phyloP scores from a whole-genome alignment of 805 yeast species.

The Nematodospora valgi region DNA sequence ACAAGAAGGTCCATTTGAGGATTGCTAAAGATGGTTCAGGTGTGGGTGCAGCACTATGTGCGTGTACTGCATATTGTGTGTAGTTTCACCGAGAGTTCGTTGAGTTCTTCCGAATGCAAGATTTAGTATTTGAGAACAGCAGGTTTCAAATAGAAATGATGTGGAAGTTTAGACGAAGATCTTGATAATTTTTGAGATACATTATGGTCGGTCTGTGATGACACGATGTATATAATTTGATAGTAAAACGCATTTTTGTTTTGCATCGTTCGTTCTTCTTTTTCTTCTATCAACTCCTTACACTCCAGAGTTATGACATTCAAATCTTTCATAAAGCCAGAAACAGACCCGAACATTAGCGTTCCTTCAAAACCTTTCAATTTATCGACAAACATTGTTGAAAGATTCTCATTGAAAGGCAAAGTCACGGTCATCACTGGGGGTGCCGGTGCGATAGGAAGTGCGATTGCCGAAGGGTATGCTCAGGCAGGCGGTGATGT shows the following conservation, averaged over 20 bases:
- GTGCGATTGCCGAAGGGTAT: conserved; percentile 32
- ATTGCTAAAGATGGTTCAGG: conserved; percentile 96
- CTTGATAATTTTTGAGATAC: no score
- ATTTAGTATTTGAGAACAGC: neutral
- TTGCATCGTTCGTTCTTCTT: neutral
- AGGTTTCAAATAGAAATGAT: no score
- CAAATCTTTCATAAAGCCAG: conserved; percentile 12
- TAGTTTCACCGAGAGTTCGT: neutral
- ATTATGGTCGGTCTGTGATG: no score
- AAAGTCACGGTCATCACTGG: conserved; percentile 37
- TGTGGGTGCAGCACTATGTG: conserved; percentile 96
- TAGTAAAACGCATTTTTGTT: no score
- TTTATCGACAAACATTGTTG: conserved; percentile 23
- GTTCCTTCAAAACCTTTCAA: conserved; percentile 9
- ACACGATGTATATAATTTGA: no score
- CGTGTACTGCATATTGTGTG: no score
- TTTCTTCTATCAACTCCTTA: neutral
- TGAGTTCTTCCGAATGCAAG: neutral
- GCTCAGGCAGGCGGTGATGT: conserved; percentile 37
- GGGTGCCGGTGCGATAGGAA: conserved; percentile 38
- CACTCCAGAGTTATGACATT: no score
- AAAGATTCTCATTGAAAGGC: conserved; percentile 26
- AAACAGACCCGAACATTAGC: conserved; percentile 7
- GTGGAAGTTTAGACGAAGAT: no score
- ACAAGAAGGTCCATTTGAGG: conserved; percentile 68